Percentiles rank a stretch among this genome's conserved stretches.
Conservation (phyloP, 805 yeast genomes). For the Lipomyces yamadae region DNA sequence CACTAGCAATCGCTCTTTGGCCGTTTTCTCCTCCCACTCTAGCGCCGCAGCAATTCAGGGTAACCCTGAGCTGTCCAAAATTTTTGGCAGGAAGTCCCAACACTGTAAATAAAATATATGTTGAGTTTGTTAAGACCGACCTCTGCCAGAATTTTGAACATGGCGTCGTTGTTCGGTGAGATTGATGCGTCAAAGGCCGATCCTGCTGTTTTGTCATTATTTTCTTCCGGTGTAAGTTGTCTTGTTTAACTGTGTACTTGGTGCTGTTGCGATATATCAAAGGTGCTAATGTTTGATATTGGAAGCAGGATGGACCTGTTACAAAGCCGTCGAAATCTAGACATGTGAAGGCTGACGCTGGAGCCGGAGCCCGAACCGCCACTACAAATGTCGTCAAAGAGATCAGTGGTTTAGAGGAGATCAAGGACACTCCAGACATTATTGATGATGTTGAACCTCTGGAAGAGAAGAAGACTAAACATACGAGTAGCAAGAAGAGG, state of each 20-base stretch:
- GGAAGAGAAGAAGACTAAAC: slow-evolving; percentile 22
- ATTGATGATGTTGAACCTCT: slow-evolving; percentile 13
- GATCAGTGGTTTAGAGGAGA: slow-evolving; percentile 3
- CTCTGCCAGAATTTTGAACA: background rate
- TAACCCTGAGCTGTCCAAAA: background rate
- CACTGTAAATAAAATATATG: background rate
- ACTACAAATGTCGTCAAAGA: background rate
- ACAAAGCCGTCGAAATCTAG: slow-evolving; percentile 21
- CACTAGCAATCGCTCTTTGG: too few species aligned
- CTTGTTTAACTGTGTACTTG: background rate
- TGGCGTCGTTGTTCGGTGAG: slow-evolving; percentile 24
- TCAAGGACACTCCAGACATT: slow-evolving; percentile 9
- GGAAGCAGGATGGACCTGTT: slow-evolving; percentile 16
- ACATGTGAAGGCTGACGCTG: slow-evolving; percentile 15
- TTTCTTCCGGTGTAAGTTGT: slow-evolving; percentile 26
- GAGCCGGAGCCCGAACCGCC: background rate
- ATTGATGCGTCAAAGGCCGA: slow-evolving; percentile 17
- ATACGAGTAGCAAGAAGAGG: slow-evolving; percentile 27
- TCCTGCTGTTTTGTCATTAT: slow-evolving; percentile 20
- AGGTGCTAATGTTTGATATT: background rate
- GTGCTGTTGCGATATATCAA: background rate
- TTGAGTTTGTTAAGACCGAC: background rate
- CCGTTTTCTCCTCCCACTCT: too few species aligned
- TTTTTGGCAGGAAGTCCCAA: too few species aligned
- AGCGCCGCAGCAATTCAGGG: background rate